Evolutionary conservation across 306 rosid genomes (phyloP).

Genomic region (Pyrus betulifolia): DNA sequence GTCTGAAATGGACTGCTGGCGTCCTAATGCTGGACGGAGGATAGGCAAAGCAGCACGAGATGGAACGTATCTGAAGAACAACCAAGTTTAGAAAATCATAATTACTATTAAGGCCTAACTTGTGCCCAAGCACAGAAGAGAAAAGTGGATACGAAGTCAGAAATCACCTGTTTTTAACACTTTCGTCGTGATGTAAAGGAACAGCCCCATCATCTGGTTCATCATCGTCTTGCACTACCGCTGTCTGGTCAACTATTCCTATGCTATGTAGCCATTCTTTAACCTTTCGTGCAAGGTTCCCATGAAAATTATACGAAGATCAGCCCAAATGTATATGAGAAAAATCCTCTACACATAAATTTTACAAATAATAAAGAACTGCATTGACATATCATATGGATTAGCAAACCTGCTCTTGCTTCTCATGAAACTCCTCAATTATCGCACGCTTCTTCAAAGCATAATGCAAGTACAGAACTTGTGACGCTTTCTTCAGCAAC

Average conservation of each 20-base stretch:
- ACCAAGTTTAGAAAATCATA: slow-evolving; percentile 6
- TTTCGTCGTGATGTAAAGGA: slow-evolving; percentile 56
- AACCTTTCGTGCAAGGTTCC: slow-evolving; percentile 34
- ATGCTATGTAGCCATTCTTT: slow-evolving; percentile 92
- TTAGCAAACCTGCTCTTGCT: slow-evolving; percentile 79
- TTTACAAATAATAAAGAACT: background rate
- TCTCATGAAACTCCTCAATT: slow-evolving; percentile 73
- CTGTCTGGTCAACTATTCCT: slow-evolving; percentile 74
- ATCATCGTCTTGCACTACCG: slow-evolving; percentile 68
- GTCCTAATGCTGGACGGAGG: slow-evolving; percentile 70
- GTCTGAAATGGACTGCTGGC: slow-evolving; percentile 66
- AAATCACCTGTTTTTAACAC: slow-evolving; percentile 55
- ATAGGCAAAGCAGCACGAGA: slow-evolving; percentile 75
- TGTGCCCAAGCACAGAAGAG: background rate
- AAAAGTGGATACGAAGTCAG: background rate
- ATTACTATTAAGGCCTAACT: background rate
- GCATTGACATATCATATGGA: background rate
- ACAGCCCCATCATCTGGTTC: slow-evolving; percentile 80
- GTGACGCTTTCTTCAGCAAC: slow-evolving; percentile 80
- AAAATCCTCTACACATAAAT: background rate
- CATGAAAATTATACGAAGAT: background rate
- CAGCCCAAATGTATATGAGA: background rate
- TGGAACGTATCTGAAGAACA: slow-evolving; percentile 63
- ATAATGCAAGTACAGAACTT: slow-evolving; percentile 80
- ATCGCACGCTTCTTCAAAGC: slow-evolving; percentile 79